These are phyloP conservation scores for Pleurotus platypus DNA, from an alignment of 768 basidiomycete species.

Conservation along the genomic window DNA sequence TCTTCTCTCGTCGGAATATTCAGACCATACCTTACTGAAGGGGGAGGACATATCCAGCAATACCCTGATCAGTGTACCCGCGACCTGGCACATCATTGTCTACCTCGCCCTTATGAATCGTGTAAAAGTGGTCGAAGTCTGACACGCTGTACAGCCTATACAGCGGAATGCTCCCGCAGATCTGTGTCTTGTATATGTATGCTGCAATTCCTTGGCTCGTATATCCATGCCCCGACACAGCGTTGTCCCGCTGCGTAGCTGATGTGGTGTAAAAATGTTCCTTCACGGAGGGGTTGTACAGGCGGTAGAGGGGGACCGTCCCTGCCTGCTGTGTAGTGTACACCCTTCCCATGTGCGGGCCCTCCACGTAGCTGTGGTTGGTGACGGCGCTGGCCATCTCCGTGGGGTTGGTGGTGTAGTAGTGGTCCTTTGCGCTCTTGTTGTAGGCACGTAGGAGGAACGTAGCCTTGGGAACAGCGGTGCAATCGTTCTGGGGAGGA, in stretches of 20 bases:
- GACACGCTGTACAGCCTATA: not conserved
- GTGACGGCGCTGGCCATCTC: conserved; percentile 4
- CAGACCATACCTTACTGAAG: not conserved
- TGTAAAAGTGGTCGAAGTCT: conserved; percentile 1
- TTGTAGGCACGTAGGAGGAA: not conserved
- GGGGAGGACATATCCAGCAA: not conserved
- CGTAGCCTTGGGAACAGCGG: not conserved
- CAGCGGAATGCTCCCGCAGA: conserved; percentile 1
- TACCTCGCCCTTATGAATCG: not conserved
- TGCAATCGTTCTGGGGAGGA: not conserved
- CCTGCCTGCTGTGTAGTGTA: conserved; percentile 6
- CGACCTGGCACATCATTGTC: not conserved
- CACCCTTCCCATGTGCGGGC: not conserved
- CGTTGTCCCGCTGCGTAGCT: conserved; percentile 2
- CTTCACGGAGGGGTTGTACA: conserved; percentile 5
- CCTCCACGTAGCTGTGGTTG: not conserved
- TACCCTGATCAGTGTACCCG: not conserved
- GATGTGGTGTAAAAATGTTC: conserved; percentile 14
- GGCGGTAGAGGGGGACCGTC: conserved; percentile 12
- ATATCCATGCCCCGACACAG: conserved; percentile 5
- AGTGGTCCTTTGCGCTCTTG: not conserved
- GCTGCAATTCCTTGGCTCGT: conserved; percentile 4
- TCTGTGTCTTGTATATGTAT: conserved; percentile 7
- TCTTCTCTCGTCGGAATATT: too few species aligned
- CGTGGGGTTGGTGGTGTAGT: not conserved